phyloP scores from a whole-genome alignment of 78 protist genomes.

The Dictyostelium capitatum region DNA sequence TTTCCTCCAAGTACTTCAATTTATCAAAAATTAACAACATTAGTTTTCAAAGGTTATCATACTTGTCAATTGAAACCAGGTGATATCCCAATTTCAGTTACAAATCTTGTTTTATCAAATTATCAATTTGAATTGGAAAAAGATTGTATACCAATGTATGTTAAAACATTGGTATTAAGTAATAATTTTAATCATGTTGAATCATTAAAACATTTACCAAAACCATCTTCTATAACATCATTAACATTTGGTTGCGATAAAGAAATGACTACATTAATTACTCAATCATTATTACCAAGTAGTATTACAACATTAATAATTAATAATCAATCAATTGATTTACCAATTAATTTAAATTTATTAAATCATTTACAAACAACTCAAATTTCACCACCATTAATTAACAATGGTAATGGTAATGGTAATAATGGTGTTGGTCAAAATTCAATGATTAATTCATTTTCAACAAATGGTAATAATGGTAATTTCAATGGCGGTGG shows the following conservation, averaged over 20 bases:
- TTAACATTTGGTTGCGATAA: neutral
- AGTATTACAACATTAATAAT: neutral
- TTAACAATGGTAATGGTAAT: too few relatives aligned
- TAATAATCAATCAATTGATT: neutral
- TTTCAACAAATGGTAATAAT: too few relatives aligned
- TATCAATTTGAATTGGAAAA: neutral
- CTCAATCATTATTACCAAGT: neutral
- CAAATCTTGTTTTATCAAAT: neutral
- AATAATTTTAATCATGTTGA: neutral
- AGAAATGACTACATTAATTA: neutral
- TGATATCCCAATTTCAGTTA: neutral
- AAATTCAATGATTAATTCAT: too few relatives aligned
- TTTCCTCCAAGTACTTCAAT: neutral
- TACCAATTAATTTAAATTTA: neutral
- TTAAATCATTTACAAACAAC: neutral
- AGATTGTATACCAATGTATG: neutral
- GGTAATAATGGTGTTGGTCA: too few relatives aligned
- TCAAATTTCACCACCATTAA: neutral
- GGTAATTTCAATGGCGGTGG: too few relatives aligned
- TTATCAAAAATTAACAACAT: slow-evolving; percentile 7
- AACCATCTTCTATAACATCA: neutral
- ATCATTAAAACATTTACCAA: neutral
- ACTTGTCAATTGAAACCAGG: neutral
- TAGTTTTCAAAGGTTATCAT: neutral
- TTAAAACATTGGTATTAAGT: neutral